Percentiles rank a stretch among this genome's conserved stretches.
Conservation (phyloP, 2,329 filamentous ascomycete species). For the Fusarium xylarioides region DNA sequence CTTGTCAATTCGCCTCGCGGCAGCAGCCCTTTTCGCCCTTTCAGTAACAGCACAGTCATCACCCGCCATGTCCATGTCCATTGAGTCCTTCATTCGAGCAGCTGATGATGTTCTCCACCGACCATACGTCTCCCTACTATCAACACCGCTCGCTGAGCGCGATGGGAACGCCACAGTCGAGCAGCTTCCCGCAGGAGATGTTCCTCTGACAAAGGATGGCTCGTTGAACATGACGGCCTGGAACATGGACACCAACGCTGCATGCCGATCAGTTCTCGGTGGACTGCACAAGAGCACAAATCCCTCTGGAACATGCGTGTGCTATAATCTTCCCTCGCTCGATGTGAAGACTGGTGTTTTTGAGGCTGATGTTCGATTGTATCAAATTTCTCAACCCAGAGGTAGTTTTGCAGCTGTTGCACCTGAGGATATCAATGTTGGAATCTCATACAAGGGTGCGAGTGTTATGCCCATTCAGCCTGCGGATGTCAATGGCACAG, state of each 20-base stretch:
- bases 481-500: constrained; percentile 39
- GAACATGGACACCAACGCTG: constrained; percentile 63
- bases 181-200: constrained; percentile 35
- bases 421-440: constrained; percentile 62
- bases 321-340: constrained; percentile 81
- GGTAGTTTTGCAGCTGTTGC: constrained; percentile 63
- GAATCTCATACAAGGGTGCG: constrained; percentile 64
- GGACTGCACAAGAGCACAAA: constrained; percentile 69
- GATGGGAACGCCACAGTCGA: constrained; percentile 28
- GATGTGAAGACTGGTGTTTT: constrained; percentile 75
- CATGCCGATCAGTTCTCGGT: constrained; percentile 67
- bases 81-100: constrained; percentile 35
- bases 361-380: constrained; percentile 79
- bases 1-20: constrained; percentile 28
- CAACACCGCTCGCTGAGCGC: constrained; percentile 27
- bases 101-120: constrained; percentile 45
- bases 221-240: constrained; percentile 65
- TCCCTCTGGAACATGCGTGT: constrained; percentile 79
- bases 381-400: constrained; percentile 69
- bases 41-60: constrained; percentile 29
- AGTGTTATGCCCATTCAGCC: constrained; percentile 45
- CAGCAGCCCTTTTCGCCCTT: constrained; percentile 30
- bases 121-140: constrained; percentile 41
- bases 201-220: constrained; percentile 53
- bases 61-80: neutral